Percentiles rank a stretch among this genome's conserved stretches.
These are phyloP conservation scores for Theileria annulata DNA, from an alignment of 169 alveolate genomes.

Conservation along the genomic window DNA sequence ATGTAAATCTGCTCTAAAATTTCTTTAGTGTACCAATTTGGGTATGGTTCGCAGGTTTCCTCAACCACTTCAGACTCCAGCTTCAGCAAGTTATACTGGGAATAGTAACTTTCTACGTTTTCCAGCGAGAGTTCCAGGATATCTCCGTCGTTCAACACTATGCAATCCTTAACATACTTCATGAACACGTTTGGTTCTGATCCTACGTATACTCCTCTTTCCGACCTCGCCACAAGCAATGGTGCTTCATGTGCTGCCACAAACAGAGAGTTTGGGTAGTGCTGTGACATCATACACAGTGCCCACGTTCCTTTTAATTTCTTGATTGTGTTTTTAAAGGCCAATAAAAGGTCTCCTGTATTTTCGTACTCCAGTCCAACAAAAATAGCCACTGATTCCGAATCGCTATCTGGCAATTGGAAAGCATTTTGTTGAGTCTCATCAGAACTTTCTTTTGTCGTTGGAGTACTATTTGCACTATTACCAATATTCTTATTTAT, in stretches of 20 bases:
- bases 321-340: slow-evolving; percentile 84
- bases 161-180: slow-evolving; percentile 88
- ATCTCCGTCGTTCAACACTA: slow-evolving; percentile 71
- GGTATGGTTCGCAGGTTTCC: slow-evolving; percentile 83
- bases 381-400: slow-evolving; percentile 95
- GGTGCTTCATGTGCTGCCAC: slow-evolving; percentile 94
- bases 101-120: slow-evolving; percentile 60
- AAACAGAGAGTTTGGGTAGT: slow-evolving; percentile 84
- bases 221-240: slow-evolving; percentile 83
- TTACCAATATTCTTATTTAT: not conserved
- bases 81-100: slow-evolving; percentile 52
- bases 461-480: not conserved
- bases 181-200: slow-evolving; percentile 93
- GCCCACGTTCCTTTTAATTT: slow-evolving; percentile 96
- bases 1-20: slow-evolving; percentile 85
- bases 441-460: not conserved
- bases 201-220: slow-evolving; percentile 85
- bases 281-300: slow-evolving; percentile 86
- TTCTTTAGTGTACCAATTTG: slow-evolving; percentile 90
- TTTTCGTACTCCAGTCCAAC: slow-evolving; percentile 87
- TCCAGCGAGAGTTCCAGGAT: slow-evolving; percentile 43
- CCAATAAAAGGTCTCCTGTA: slow-evolving; percentile 77
- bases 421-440: slow-evolving; percentile 1
- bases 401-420: slow-evolving; percentile 88
- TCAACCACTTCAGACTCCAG: slow-evolving; percentile 63